Base-by-base conservation (phyloP, 331 rosid species). In the Prunus yedoensis region DNA sequence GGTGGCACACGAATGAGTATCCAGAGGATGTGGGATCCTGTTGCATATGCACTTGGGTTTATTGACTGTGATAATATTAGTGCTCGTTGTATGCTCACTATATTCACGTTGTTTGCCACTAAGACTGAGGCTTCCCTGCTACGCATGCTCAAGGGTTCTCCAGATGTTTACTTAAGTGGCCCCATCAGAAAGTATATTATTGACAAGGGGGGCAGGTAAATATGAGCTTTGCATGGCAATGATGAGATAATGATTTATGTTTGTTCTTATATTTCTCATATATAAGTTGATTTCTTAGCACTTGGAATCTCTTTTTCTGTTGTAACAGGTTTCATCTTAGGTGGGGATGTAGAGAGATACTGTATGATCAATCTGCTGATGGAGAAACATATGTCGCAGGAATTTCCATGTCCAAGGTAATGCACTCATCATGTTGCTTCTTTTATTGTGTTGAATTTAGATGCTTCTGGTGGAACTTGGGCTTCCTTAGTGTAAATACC, bases 1-100 rank as follows among this genome's bases (percentile, higher is more conserved):
- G 99, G 97, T 80, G 99, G 99, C 83, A 92, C 97, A 4, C 97
- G 99, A 3, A 76, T n/a, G 64, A 95, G 99, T 73, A 88, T 95
- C 62, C 83, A 82, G 50, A 87, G 85, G 83, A 88, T 95, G 99
- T 95, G 99, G 97, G 97, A 95, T 80, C 99, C 99, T 35, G 99
- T 95, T 81, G 97, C 99, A 20, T 95, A 90, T 84, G 99, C 99
- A 78, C 97, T 95, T 80, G 99, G 99, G 59, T 95, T 95, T 85
- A 95, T 95, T 73, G 99, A 95, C 85, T 95, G 97, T 79, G 99
- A 95, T 82, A 92, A 92, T 79, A 95, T 95, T 52, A 95, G 99
- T 65, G 99, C 99, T 52, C 97, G 99, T 64, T 95, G 99, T 82
- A 95, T 95, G 99, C 99, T 95, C 51, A 95, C 99, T 73, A 95